Evolutionary conservation across 805 yeast species (phyloP).

Genomic region (Kodamaea hsintzibuensis): DNA sequence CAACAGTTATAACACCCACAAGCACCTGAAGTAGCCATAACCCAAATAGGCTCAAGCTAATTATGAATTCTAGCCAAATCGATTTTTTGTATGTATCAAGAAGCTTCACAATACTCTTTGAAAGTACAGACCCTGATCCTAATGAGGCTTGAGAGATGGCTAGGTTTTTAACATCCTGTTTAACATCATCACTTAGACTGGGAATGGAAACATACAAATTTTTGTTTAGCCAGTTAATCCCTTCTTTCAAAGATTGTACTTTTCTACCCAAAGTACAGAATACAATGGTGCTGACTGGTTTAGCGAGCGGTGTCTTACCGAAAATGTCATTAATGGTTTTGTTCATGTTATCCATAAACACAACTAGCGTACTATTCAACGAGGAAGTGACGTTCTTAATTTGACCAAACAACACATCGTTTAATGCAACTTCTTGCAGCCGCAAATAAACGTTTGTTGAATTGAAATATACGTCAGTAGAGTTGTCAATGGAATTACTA

Average conservation of each 20-base stretch:
- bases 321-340: slow-evolving; percentile 58
- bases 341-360: slow-evolving; percentile 61
- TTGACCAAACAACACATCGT: slow-evolving; percentile 67
- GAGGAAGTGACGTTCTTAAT: slow-evolving; percentile 55
- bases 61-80: slow-evolving; percentile 10
- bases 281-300: slow-evolving; percentile 65
- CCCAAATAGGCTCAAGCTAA: slow-evolving; percentile 8
- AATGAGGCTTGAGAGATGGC: neutral
- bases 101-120: neutral
- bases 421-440: slow-evolving; percentile 51
- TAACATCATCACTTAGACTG: slow-evolving; percentile 2
- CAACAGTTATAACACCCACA: slow-evolving; percentile 6
- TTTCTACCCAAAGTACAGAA: slow-evolving; percentile 81
- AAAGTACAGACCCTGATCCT: neutral
- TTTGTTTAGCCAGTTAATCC: slow-evolving; percentile 75
- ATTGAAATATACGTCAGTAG: slow-evolving; percentile 9
- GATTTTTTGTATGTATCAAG: slow-evolving; percentile 5
- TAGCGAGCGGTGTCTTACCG: slow-evolving; percentile 64
- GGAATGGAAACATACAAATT: slow-evolving; percentile 64
- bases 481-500: neutral
- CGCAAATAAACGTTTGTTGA: slow-evolving; percentile 55
- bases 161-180: slow-evolving; percentile 4
- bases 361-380: slow-evolving; percentile 59
- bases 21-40: slow-evolving; percentile 15
- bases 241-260: slow-evolving; percentile 62